A percentile compares a stretch with the other conserved stretches of the same genome.
These are phyloP conservation scores for Dalbergia cultrata DNA, from an alignment of 306 rosid genomes.

Conservation along the genomic window DNA sequence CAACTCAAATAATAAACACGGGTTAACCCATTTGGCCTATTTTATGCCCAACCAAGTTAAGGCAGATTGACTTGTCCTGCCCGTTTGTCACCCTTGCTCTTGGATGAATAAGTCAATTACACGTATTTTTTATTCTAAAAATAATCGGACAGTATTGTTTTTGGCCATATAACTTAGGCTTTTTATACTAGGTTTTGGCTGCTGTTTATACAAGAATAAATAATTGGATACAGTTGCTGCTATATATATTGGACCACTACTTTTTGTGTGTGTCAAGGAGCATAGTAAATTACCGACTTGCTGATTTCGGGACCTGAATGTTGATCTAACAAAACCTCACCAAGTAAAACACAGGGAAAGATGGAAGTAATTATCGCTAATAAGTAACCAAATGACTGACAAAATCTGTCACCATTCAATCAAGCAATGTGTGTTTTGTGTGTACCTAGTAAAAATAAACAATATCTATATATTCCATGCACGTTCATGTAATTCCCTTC, in stretches of 20 bases:
- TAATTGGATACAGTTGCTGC: not conserved
- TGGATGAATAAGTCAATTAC: no score
- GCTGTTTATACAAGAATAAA: not conserved
- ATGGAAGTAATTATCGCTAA: not conserved
- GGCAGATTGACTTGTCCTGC: no score
- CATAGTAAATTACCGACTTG: not conserved
- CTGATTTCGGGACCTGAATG: not conserved
- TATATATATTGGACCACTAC: not conserved
- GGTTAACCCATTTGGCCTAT: no score
- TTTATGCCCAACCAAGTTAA: no score
- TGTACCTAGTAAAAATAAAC: not conserved
- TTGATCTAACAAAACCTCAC: not conserved
- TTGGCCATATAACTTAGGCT: no score
- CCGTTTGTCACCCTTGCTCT: no score
- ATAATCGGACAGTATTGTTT: no score
- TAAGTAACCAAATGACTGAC: not conserved
- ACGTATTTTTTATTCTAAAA: no score
- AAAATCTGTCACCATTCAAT: constrained; percentile 9
- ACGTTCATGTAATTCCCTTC: not conserved
- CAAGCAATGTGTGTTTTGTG: not conserved
- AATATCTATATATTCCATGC: not conserved
- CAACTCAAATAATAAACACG: no score
- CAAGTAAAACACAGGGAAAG: not conserved
- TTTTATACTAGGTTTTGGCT: no score
- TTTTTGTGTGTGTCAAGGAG: not conserved